These are phyloP conservation scores for Wolfiporia cocos DNA, from an alignment of 1,284 basidiomycete genomes.

Conservation along the genomic window DNA sequence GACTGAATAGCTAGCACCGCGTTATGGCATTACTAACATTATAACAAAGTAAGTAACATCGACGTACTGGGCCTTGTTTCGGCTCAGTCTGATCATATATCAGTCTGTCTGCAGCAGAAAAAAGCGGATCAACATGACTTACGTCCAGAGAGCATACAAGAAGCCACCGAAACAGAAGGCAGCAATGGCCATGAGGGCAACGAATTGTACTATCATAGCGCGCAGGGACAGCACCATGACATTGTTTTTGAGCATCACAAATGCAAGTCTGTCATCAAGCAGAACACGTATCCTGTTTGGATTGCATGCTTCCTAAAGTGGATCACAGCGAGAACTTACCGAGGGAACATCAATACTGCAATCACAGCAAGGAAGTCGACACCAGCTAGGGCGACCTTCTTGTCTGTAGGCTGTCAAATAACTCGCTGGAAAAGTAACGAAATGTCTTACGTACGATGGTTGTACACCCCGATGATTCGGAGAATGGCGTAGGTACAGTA, in stretches of 20 bases:
- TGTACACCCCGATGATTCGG: conserved; percentile 66
- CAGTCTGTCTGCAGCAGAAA: not conserved
- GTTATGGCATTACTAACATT: not conserved
- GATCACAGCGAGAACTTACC: conserved; percentile 33
- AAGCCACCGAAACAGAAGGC: conserved; percentile 89
- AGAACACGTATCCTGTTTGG: not conserved
- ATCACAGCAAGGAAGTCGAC: conserved; percentile 73
- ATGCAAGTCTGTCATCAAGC: conserved; percentile 53
- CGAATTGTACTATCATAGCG: conserved; percentile 78
- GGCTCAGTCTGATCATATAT: conserved; percentile 42
- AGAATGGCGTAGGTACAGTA: conserved; percentile 72
- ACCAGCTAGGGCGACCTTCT: conserved; percentile 58
- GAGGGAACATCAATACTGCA: conserved; percentile 83
- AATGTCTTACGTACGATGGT: conserved; percentile 39
- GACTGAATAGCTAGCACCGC: conserved; percentile 5
- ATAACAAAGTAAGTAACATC: not conserved
- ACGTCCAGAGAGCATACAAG: conserved; percentile 88
- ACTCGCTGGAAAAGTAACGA: not conserved
- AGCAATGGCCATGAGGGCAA: conserved; percentile 80
- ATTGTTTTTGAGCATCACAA: conserved; percentile 85
- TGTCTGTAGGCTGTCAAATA: conserved; percentile 29
- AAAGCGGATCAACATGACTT: conserved; percentile 22
- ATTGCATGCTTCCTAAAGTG: not conserved
- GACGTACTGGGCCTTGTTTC: conserved; percentile 48
- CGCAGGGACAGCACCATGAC: conserved; percentile 75